Base-by-base conservation (phyloP, 1,139 yeast species). In the Hemisphaericaspora xylanilytica region DNA sequence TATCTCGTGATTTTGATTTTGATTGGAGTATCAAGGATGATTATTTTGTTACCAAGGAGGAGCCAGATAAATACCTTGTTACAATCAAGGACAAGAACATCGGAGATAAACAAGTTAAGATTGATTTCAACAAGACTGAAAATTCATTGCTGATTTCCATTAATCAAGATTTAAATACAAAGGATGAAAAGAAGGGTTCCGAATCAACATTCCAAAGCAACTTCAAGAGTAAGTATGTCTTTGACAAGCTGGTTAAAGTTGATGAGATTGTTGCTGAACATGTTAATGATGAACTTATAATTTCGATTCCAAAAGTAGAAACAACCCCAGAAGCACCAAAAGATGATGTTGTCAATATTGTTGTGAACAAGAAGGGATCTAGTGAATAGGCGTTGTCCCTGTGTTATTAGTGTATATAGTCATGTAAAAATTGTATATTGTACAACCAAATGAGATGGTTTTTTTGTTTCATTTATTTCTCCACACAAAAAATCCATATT, bases 51-150 rank as follows among this genome's bases (percentile, higher is more conserved):
- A 32, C 48, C 17, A 48, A 50, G 4, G 53, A 51, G 18, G 48
- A 50, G 6, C 40, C 48, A 20, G 49, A 52, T 20, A 45, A 48
- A 24, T 44, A 46, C 12, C 44, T 48, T 12, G 48, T 50, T 8
- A 39, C 36, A 3, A 36, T 46, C 22, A 48, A 36, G 16, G 48
- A 47, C 21, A 36, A 35, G 8, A 40, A 43, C 13, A 33, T 44
- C 20, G 37, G 40, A 13, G 37, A 40, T 31, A 45, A 47, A 27
- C 42, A 43, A 14, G 41, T 48, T 24, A 44, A 43, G 27, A 39
- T 49, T 30, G 47, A 49, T 28, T 51, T 38, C 33, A 35, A 28
- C 9, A 47, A 43, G 32, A 25, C 42, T 5, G 45, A 43, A 33
- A 49, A 51, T 26, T 32, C 40, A 22, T 32, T 51, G 13, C 30